phyloP scores from a whole-genome alignment of 2,329 filamentous ascomycete genomes.

The Lachnellula arida region DNA sequence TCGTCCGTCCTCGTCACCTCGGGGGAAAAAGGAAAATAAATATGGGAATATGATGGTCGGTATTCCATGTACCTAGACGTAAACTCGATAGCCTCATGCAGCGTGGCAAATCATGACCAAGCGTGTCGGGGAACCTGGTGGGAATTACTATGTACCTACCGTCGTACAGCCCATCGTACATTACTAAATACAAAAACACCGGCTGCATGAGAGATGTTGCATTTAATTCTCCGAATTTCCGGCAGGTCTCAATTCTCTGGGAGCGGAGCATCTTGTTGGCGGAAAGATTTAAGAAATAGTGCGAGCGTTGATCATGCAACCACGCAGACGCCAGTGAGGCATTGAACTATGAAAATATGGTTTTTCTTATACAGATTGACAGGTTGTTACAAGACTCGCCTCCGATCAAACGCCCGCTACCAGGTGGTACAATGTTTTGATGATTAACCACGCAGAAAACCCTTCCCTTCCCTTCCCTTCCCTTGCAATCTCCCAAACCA shows the following conservation, averaged over 20 bases:
- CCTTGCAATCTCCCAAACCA: conserved; percentile 9
- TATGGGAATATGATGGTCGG: too few relatives aligned
- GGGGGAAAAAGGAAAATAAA: too few relatives aligned
- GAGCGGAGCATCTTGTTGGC: neutral
- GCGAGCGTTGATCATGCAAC: conserved; percentile 1
- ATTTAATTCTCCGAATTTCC: conserved; percentile 9
- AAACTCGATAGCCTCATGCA: neutral
- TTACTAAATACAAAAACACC: neutral
- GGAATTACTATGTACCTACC: too few relatives aligned
- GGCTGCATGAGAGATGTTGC: conserved; percentile 1
- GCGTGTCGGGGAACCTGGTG: too few relatives aligned
- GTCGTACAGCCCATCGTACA: neutral
- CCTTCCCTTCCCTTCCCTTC: neutral
- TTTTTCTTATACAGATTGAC: conserved; percentile 21
- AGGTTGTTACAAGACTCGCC: conserved; percentile 16
- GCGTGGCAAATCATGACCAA: neutral
- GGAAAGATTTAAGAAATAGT: neutral
- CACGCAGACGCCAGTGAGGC: neutral
- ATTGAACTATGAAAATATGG: conserved; percentile 5
- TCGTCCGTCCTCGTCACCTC: too few relatives aligned
- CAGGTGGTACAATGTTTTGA: conserved; percentile 14
- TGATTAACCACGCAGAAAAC: conserved; percentile 10
- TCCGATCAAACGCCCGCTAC: conserved; percentile 25
- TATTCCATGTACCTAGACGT: too few relatives aligned
- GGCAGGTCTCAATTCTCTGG: conserved; percentile 6